Base-by-base conservation (phyloP, 805 yeast species). In the Schwanniomyces sp. region DNA sequence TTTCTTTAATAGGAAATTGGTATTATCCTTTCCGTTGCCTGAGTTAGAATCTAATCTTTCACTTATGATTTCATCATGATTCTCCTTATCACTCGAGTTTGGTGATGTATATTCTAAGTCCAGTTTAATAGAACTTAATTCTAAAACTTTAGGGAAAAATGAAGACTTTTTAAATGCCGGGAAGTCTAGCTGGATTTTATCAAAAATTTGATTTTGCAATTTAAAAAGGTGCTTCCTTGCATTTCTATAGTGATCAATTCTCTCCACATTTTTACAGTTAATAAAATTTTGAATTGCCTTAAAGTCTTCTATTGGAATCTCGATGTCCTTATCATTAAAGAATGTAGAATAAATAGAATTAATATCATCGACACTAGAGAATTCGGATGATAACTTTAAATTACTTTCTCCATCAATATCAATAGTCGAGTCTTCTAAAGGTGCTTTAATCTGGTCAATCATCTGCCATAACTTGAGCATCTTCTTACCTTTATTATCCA, bases 361-460 rank as follows among this genome's bases (percentile, higher is more conserved):
- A 8, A 86, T 75, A 47, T 85, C 91, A 6, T 77, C 80, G 3
- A 71, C 63, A 42, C 78, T 81, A 0, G 79, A 63, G 43, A 76
- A 66, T 47, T 75, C 80, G 11, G 70, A 55, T 1, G 72, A 67
- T 5, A 74, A 50, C 0, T 72, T 57, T 49, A 77, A 59, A 34
- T 54, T 64, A 42, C 63, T 59, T 18, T 56, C 60, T 1, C 62
- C 66, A 39, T 60, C 58, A 18, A 67, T 61, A 37, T 66, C 64
- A 5, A 59, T 46, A 21, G 58, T 47, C 18, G 58, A 37, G 48
- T 79, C 86, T 51, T 84, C 88, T 14, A 91, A 63, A 0, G 97
- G 96, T 42, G 86, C 86, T 55, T 82, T 81, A 34, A 88, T 75
- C 0, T 78, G 72, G 50, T 88, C 86, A 2, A 89, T 85, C 2